Evolutionary conservation across 176 grass and related monocot genomes (phyloP).

Genomic region (Raddia distichophylla): DNA sequence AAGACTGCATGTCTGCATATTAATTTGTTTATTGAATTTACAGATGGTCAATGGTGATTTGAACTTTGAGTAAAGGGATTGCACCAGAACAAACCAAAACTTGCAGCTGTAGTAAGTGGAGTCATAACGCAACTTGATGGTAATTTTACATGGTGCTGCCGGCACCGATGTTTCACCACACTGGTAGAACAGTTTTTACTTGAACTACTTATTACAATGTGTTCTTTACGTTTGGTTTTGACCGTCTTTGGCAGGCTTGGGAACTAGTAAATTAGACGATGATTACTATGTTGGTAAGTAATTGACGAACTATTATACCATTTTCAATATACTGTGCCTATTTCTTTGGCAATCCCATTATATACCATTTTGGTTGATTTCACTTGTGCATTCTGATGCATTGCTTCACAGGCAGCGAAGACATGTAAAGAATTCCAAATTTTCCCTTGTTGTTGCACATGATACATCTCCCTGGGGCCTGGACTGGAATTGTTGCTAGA

Average conservation of each 20-base stretch:
- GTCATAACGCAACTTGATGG: neutral
- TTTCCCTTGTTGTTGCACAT: neutral
- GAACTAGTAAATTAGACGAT: neutral
- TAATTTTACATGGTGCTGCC: neutral
- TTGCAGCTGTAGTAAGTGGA: neutral
- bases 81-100: neutral
- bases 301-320: neutral
- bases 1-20: neutral
- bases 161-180: neutral
- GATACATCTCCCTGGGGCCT: neutral
- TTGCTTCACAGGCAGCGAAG: neutral
- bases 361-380: neutral
- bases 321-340: neutral
- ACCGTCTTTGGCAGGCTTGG: neutral
- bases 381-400: neutral
- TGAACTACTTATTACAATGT: neutral
- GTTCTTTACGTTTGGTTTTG: neutral
- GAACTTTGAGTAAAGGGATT: neutral
- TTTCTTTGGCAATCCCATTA: neutral
- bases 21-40: neutral
- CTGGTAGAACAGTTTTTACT: neutral
- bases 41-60: constrained; percentile 2
- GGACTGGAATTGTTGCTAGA: neutral
- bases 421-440: neutral
- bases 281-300: neutral